Conservation (phyloP, 257 asterid genomes). For the Euphrasia confusa region DNA sequence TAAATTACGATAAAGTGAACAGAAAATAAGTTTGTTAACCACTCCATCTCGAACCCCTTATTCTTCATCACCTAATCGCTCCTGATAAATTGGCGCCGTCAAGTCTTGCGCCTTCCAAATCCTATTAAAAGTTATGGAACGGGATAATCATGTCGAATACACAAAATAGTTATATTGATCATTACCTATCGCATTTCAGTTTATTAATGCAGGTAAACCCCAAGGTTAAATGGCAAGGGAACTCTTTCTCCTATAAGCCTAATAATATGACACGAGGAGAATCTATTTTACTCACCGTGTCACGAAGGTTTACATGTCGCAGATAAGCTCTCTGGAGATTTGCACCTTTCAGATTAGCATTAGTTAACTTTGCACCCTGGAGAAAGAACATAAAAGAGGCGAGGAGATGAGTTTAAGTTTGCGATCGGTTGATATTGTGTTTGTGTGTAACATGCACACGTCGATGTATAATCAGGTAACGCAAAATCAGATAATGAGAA, state of each 20-base stretch:
- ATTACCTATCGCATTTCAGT: neutral
- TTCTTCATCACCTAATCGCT: conserved; percentile 52
- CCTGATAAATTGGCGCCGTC: conserved; percentile 84
- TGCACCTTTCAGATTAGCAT: conserved; percentile 87
- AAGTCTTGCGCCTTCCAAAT: conserved; percentile 79
- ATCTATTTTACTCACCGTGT: conserved; percentile 48
- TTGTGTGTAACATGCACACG: neutral
- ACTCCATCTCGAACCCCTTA: conserved; percentile 6
- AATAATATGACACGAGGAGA: neutral
- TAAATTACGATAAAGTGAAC: conserved; percentile 15
- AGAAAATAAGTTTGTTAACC: conserved; percentile 6
- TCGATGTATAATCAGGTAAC: too few species aligned
- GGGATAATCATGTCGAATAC: neutral
- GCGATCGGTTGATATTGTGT: neutral
- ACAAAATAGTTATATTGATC: neutral
- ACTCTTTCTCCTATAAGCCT: neutral
- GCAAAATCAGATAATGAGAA: neutral
- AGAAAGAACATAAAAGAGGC: conserved; percentile 10
- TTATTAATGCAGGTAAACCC: conserved; percentile 14
- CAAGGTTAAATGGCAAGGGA: conserved; percentile 3
- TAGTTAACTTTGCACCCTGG: conserved; percentile 84
- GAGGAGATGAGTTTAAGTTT: neutral
- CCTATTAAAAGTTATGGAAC: conserved; percentile 31
- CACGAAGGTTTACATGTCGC: conserved; percentile 82
- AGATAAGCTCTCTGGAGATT: conserved; percentile 95